Conservation (phyloP, 1,284 basidiomycete species). For the Xanthoconium separans region DNA sequence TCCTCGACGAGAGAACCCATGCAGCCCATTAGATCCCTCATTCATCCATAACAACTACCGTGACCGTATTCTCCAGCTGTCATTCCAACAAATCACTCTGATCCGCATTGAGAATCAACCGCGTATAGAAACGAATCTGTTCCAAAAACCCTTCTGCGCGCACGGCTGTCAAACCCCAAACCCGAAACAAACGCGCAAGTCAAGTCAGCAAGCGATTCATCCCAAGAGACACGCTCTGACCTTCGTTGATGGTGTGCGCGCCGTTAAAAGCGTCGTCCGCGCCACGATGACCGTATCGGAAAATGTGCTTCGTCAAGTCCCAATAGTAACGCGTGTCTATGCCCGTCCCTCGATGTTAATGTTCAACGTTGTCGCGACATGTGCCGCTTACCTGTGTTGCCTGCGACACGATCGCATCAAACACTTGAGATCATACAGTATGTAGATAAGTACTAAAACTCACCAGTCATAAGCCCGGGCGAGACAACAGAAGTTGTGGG, state of each 20-base stretch:
- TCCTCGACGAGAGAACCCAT: no score
- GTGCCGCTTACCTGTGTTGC: constrained; percentile 33
- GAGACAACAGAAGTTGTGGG: background rate
- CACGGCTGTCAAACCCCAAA: constrained; percentile 23
- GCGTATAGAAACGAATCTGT: constrained; percentile 36
- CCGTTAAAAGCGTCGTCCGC: constrained; percentile 37
- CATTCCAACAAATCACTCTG: constrained; percentile 23
- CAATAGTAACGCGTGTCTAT: constrained; percentile 47
- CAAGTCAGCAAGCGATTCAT: background rate
- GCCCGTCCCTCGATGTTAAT: constrained; percentile 19
- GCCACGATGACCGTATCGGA: constrained; percentile 45
- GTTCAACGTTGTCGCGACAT: constrained; percentile 20
- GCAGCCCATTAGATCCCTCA: no score
- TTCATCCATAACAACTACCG: no score
- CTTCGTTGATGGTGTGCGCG: constrained; percentile 56
- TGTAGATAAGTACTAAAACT: background rate
- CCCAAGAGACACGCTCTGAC: constrained; percentile 13
- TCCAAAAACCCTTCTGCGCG: constrained; percentile 37
- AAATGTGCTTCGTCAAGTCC: constrained; percentile 47
- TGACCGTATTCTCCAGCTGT: no score
- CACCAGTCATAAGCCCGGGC: constrained; percentile 24
- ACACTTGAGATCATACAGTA: no score
- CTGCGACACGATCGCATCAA: constrained; percentile 10
- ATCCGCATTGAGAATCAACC: constrained; percentile 37
- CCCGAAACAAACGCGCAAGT: no score